Evolutionary conservation across 2,329 filamentous ascomycete genomes (phyloP), one percentile per base, ranked within the genome.

Genomic region (Pseudogymnoascus destructans): DNA sequence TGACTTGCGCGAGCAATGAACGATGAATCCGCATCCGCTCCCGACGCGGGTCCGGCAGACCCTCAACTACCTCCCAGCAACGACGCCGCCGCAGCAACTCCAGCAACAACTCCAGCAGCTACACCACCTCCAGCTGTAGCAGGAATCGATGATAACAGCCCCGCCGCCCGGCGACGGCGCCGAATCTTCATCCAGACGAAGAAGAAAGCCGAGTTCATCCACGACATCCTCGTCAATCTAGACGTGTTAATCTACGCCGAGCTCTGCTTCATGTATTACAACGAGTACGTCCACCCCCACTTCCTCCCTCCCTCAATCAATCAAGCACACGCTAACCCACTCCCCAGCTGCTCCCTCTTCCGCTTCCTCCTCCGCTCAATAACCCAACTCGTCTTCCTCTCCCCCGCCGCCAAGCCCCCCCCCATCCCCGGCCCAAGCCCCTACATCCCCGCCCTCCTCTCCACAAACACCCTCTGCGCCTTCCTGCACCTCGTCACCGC

Each of bases 191-290:
- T 55, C 64, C 77, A 67, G 59, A 67, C 72, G 59, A 82, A 78
- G 70, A 84, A 84, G 73, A 70, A 68, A 61, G 61, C 65, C 55
- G 69, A 79, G 62, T 82, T 85, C 66, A 71, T 84, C 64, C 79
- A 75, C 38, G 77, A 82, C 63, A 73, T 86, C 61, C 77, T 83
- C 64, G 74, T 75, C 65, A 80, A 76, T 61, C 72, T 86, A 60
- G 83, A 87, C 71, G 77, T 79, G 65, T 66, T 85, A 49, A 77
- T 85, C 55, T 84, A 82, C 68, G 79, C 78, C 38, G 81, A 86
- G 72, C 73, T 86, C 59, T 83, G 80, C 65, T 75, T 78, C 42
- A 65, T 86, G 64, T 87, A 87, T 68, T 86, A 86, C 68, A 81
- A 86, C 78, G 84, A 87, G 83, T 86, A 74, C 59, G 78, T 68